phyloP scores from a whole-genome alignment of 495 filamentous ascomycete genomes.

The Rusavskia elegans region DNA sequence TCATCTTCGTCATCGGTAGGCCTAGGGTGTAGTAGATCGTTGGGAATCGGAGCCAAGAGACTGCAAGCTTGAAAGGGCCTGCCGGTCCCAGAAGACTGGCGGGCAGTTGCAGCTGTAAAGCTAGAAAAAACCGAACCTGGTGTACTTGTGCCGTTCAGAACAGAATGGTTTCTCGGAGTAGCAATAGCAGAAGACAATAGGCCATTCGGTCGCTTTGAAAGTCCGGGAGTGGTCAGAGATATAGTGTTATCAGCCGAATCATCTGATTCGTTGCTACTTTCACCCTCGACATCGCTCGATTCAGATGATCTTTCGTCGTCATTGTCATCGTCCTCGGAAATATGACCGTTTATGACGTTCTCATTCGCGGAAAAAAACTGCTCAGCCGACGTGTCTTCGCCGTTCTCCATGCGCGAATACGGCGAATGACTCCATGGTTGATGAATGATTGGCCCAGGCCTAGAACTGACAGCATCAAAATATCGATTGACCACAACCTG shows the following conservation, averaged over 20 bases:
- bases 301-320: neutral
- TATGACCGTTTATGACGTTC: constrained; percentile 30
- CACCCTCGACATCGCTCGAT: constrained; percentile 26
- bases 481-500: constrained; percentile 45
- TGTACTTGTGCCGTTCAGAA: constrained; percentile 51
- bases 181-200: constrained; percentile 57
- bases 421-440: neutral
- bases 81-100: constrained; percentile 39
- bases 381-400: constrained; percentile 67
- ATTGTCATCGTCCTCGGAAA: neutral
- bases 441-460: neutral
- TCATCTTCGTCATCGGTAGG: constrained; percentile 72
- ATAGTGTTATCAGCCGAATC: constrained; percentile 72
- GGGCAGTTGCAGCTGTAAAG: constrained; percentile 65
- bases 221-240: constrained; percentile 60
- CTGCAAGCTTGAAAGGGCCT: constrained; percentile 67
- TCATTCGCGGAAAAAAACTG: constrained; percentile 80
- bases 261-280: constrained; percentile 51
- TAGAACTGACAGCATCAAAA: neutral
- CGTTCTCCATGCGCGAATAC: constrained; percentile 39
- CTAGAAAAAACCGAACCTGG: constrained; percentile 75
- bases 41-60: constrained; percentile 52
- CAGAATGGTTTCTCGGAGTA: constrained; percentile 52
- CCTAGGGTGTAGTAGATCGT: constrained; percentile 69
- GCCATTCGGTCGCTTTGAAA: constrained; percentile 49